These are phyloP conservation scores for slime mould (Dictyostelium discoideum) DNA, from an alignment of 78 protist species.

Conservation along the genomic window DNA sequence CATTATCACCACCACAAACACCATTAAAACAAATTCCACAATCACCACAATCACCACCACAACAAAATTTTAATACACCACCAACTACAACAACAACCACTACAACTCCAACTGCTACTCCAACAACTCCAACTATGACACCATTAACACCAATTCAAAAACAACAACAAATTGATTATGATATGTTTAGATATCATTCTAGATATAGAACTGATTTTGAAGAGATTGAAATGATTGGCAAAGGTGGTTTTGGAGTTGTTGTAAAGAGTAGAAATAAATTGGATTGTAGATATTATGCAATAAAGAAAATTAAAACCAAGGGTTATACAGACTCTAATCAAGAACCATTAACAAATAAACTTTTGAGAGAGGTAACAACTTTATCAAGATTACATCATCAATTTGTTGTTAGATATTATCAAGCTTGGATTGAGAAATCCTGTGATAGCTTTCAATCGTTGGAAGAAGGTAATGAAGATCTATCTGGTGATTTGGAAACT, in stretches of 20 bases:
- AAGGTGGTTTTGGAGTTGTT: conserved; percentile 73
- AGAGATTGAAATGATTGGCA: conserved; percentile 81
- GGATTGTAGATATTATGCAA: conserved; percentile 84
- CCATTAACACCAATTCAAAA: neutral
- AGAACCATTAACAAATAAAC: conserved; percentile 60
- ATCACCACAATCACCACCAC: neutral
- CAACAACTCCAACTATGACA: neutral
- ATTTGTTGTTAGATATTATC: conserved; percentile 87
- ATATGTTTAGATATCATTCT: conserved; percentile 19
- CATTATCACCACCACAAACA: neutral
- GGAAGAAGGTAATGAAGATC: conserved; percentile 24
- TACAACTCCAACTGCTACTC: neutral
- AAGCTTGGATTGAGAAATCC: conserved; percentile 83
- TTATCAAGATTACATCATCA: conserved; percentile 83
- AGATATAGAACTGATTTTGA: conserved; percentile 83
- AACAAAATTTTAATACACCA: neutral
- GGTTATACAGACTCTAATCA: neutral
- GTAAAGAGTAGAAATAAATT: conserved; percentile 70
- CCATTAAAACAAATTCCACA: neutral
- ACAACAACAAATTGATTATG: neutral
- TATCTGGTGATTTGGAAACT: conserved; percentile 56
- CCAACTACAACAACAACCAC: neutral
- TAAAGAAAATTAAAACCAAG: conserved; percentile 74
- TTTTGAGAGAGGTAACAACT: conserved; percentile 84
- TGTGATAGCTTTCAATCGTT: neutral